These are phyloP conservation scores for Omphalotus guepiniiformis DNA, from an alignment of 768 basidiomycete genomes.

Conservation along the genomic window DNA sequence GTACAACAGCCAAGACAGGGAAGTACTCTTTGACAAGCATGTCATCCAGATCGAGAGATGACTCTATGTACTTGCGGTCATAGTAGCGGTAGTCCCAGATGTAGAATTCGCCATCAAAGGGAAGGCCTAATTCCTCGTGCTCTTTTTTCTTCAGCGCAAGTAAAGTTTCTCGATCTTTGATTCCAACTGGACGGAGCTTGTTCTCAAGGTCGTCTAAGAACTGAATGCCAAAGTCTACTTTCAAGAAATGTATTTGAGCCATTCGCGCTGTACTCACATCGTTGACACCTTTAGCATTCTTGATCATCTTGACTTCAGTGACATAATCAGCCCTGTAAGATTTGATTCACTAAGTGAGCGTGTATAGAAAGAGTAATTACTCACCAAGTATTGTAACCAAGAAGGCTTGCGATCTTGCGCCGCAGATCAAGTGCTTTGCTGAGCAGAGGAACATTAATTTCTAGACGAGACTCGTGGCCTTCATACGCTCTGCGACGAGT, in stretches of 20 bases:
- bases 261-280: constrained; percentile 34
- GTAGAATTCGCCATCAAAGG: constrained; percentile 70
- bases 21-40: constrained; percentile 84
- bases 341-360: background rate
- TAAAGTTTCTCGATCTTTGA: constrained; percentile 61
- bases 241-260: background rate
- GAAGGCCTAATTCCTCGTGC: constrained; percentile 51
- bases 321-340: constrained; percentile 66
- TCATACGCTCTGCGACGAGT: constrained; percentile 66
- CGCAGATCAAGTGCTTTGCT: constrained; percentile 66
- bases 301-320: constrained; percentile 86
- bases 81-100: constrained; percentile 86
- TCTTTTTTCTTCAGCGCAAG: constrained; percentile 75
- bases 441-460: constrained; percentile 67
- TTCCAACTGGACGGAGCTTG: constrained; percentile 69
- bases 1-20: constrained; percentile 80
- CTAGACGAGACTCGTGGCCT: constrained; percentile 64
- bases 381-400: constrained; percentile 72
- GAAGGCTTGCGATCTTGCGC: constrained; percentile 58
- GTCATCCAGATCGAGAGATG: constrained; percentile 67
- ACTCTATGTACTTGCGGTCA: constrained; percentile 63
- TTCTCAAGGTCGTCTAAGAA: constrained; percentile 75
- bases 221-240: constrained; percentile 28
- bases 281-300: constrained; percentile 56
- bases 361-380: background rate